Conservation (phyloP, 768 basidiomycete species). For the Naganishia antarctica region DNA sequence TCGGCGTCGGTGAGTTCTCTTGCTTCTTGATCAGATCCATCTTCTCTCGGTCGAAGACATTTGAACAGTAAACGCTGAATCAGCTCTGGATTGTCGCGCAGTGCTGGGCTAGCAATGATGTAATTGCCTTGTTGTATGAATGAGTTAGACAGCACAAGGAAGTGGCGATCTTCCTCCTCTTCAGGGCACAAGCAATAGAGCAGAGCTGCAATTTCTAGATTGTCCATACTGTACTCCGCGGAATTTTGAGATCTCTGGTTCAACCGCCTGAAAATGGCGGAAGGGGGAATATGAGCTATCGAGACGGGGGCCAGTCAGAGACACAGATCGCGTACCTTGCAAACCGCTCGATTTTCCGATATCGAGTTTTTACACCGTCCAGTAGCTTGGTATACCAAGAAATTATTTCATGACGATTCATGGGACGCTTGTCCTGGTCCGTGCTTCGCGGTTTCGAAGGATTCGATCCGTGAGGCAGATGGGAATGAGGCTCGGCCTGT, state of each 20-base stretch:
- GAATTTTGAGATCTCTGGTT: conserved; percentile 89
- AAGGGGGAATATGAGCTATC: conserved; percentile 45
- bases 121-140: conserved; percentile 90
- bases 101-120: conserved; percentile 71
- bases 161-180: conserved; percentile 71
- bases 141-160: conserved; percentile 81
- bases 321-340: conserved; percentile 62
- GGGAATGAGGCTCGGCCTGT: not conserved
- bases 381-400: conserved; percentile 89
- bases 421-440: conserved; percentile 41
- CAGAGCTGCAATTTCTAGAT: conserved; percentile 68
- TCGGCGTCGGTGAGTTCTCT: conserved; percentile 21
- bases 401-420: conserved; percentile 76
- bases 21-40: not conserved
- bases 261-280: conserved; percentile 39
- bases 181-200: conserved; percentile 58
- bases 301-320: conserved; percentile 50
- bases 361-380: conserved; percentile 82
- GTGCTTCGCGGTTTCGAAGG: conserved; percentile 32
- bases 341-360: conserved; percentile 89
- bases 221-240: conserved; percentile 78
- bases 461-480: conserved; percentile 2
- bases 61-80: conserved; percentile 76
- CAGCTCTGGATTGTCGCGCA: conserved; percentile 69
- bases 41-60: conserved; percentile 60